phyloP scores from a whole-genome alignment of 169 alveolate species.

The Gregarina niphandrodes region DNA sequence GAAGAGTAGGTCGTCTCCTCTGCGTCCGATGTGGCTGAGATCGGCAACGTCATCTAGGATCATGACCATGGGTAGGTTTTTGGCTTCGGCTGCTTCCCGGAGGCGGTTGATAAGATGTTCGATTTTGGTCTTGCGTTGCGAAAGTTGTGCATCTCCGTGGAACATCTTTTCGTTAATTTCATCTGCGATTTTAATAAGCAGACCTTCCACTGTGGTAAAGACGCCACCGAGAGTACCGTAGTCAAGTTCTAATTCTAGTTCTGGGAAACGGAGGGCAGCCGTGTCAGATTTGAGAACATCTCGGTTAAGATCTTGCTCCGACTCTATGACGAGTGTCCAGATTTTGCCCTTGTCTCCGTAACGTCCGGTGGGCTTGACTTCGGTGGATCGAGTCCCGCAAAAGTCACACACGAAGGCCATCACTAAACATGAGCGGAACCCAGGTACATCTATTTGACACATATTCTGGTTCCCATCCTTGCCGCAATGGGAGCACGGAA shows the following conservation, averaged over 20 bases:
- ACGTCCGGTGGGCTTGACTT: slow-evolving; percentile 85
- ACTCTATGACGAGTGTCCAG: slow-evolving; percentile 42
- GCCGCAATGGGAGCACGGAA: slow-evolving; percentile 51
- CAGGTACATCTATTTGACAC: slow-evolving; percentile 79
- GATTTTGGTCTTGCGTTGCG: slow-evolving; percentile 23
- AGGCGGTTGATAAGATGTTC: slow-evolving; percentile 24
- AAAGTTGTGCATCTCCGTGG: slow-evolving; percentile 64
- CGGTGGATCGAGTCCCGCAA: slow-evolving; percentile 78
- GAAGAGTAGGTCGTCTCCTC: slow-evolving; percentile 11
- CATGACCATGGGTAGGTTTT: slow-evolving; percentile 37
- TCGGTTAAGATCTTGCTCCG: slow-evolving; percentile 63
- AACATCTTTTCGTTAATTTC: slow-evolving; percentile 56
- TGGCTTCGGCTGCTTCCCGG: slow-evolving; percentile 20
- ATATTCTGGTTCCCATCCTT: slow-evolving; percentile 38
- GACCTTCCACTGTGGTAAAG: slow-evolving; percentile 85
- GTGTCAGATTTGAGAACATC: slow-evolving; percentile 78
- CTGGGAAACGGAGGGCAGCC: slow-evolving; percentile 62
- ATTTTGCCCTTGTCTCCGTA: slow-evolving; percentile 62
- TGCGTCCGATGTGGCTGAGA: slow-evolving; percentile 59
- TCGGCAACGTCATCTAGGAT: slow-evolving; percentile 68
- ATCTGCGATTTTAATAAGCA: slow-evolving; percentile 45
- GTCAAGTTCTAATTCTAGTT: slow-evolving; percentile 53
- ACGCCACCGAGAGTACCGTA: slow-evolving; percentile 44
- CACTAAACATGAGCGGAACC: slow-evolving; percentile 70
- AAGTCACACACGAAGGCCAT: slow-evolving; percentile 67